Conservation (phyloP, 352 stramenopile genomes). For the Peronosclerospora sorghi region DNA sequence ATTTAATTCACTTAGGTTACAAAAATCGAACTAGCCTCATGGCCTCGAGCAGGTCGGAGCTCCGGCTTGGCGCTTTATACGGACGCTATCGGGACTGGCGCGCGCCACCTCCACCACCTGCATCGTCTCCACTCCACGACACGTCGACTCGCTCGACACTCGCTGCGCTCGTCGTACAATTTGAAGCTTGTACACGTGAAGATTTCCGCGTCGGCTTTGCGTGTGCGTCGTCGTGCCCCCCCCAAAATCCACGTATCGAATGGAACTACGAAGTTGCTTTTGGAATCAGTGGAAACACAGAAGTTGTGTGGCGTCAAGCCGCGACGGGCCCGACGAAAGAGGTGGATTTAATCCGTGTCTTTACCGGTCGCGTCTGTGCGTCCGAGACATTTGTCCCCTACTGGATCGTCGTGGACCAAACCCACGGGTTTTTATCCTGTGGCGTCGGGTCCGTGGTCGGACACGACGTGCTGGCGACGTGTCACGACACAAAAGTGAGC, state of each 20-base stretch:
- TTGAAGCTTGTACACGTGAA: conserved; percentile 51
- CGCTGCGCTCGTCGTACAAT: conserved; percentile 44
- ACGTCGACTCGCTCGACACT: conserved; percentile 6
- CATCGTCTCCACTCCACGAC: conserved; percentile 1
- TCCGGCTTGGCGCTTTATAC: conserved; percentile 39
- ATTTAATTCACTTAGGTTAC: too few relatives aligned
- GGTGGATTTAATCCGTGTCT: conserved; percentile 44
- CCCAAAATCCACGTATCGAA: conserved; percentile 10
- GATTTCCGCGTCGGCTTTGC: conserved; percentile 64
- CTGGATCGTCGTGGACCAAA: conserved; percentile 47
- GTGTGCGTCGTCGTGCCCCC: conserved; percentile 7
- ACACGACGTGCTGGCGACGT: conserved; percentile 44
- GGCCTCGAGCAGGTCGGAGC: conserved; percentile 18
- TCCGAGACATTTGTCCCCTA: conserved; percentile 50
- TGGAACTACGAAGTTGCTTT: conserved; percentile 60
- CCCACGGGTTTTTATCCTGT: conserved; percentile 23
- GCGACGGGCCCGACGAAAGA: conserved; percentile 26
- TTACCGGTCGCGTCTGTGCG: conserved; percentile 59
- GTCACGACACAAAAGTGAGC: conserved; percentile 27
- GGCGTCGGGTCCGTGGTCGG: conserved; percentile 44
- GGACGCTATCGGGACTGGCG: conserved; percentile 47
- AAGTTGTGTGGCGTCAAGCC: conserved; percentile 57
- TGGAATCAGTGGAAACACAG: conserved; percentile 63
- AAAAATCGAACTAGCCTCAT: too few relatives aligned
- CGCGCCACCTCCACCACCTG: not conserved